Conservation (phyloP, 768 basidiomycete species). For the Lentinula sp. region DNA sequence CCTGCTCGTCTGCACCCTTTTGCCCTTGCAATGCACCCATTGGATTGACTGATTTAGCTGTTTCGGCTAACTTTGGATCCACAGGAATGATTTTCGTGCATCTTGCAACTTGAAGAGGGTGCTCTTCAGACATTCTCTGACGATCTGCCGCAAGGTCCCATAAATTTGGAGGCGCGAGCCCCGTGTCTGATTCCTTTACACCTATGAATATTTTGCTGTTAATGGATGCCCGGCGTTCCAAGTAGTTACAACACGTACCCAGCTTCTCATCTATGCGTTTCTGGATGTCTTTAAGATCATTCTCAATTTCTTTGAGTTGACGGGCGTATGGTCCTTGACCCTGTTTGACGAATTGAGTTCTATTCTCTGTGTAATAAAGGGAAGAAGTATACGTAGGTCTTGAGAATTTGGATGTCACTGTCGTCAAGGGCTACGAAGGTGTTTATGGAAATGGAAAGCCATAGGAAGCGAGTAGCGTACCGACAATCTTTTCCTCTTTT, state of each 20-base stretch:
- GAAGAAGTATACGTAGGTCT: slow-evolving; percentile 76
- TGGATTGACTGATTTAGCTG: slow-evolving; percentile 74
- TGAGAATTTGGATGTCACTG: slow-evolving; percentile 97
- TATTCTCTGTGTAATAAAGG: neutral
- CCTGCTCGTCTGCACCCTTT: slow-evolving; percentile 97
- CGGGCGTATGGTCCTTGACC: slow-evolving; percentile 97
- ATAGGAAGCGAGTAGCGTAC: slow-evolving; percentile 31
- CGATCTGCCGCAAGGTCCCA: slow-evolving; percentile 96
- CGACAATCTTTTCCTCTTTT: slow-evolving; percentile 93
- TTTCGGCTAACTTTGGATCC: slow-evolving; percentile 68
- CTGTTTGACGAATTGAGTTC: slow-evolving; percentile 31
- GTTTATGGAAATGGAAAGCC: slow-evolving; percentile 7
- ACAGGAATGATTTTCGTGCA: slow-evolving; percentile 97
- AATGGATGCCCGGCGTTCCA: neutral
- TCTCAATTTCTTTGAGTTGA: slow-evolving; percentile 82
- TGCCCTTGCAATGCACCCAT: slow-evolving; percentile 75
- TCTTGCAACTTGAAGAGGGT: slow-evolving; percentile 92
- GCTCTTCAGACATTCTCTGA: slow-evolving; percentile 86
- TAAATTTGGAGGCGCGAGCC: slow-evolving; percentile 91
- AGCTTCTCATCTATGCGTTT: slow-evolving; percentile 98
- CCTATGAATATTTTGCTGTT: slow-evolving; percentile 33
- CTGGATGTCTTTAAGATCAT: slow-evolving; percentile 93
- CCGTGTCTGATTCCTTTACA: slow-evolving; percentile 98
- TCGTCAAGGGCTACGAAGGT: slow-evolving; percentile 76
- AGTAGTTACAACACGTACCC: slow-evolving; percentile 36